A percentile compares a stretch with the other conserved stretches of the same genome.
Evolutionary conservation across 169 alveolate genomes (phyloP).

Genomic region (Eimeria falciformis): DNA sequence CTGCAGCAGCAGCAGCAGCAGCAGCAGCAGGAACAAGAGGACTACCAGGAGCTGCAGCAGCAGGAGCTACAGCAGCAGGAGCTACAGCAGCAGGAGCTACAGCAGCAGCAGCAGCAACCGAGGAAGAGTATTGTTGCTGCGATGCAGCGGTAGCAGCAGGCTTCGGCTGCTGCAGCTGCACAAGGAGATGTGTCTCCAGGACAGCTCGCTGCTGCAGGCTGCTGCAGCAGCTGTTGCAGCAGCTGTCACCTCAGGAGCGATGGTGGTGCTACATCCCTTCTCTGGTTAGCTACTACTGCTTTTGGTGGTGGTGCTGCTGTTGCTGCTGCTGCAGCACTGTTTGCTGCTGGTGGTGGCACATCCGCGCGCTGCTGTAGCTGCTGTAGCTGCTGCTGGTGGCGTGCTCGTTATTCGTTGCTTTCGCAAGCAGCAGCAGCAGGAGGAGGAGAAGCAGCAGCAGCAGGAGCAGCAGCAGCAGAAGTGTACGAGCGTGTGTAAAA

Average conservation of each 20-base stretch:
- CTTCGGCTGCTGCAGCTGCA: slow-evolving; percentile 7
- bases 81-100: neutral
- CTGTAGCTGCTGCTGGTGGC: too few species aligned
- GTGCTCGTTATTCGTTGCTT: too few species aligned
- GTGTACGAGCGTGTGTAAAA: too few species aligned
- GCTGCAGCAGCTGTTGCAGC: slow-evolving; percentile 16
- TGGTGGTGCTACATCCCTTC: slow-evolving; percentile 7
- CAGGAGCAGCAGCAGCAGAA: neutral
- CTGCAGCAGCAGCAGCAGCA: neutral
- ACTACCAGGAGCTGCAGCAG: neutral
- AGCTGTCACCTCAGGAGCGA: neutral
- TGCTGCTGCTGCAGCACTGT: neutral
- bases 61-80: slow-evolving; percentile 21
- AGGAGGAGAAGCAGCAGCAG: neutral
- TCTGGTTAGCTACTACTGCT: neutral
- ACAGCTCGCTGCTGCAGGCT: slow-evolving; percentile 27
- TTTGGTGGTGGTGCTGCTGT: neutral
- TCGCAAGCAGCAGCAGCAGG: neutral
- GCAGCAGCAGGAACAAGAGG: neutral
- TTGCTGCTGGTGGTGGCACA: neutral
- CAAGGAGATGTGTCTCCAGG: neutral
- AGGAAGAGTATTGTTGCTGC: neutral
- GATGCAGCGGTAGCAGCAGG: slow-evolving; percentile 23
- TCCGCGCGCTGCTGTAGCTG: neutral
- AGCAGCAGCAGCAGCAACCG: neutral